Conservation (phyloP, 192 early-diverging fungal species). For the Dissophora ornata region DNA sequence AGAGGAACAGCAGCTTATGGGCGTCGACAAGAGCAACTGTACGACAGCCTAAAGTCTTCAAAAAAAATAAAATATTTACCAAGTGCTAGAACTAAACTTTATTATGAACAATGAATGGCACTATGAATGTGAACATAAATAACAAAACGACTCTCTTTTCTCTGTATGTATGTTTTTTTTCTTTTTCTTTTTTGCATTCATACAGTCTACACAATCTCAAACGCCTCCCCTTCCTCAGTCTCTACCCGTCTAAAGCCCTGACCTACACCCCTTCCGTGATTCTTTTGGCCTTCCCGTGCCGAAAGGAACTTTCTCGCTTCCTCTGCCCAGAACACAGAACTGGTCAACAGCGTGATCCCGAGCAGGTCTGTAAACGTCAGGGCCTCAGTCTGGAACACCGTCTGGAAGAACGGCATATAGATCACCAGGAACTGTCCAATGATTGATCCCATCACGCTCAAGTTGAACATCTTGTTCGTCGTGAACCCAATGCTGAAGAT, state of each 20-base stretch:
- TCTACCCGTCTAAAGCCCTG: conserved; percentile 48
- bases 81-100: no score
- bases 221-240: conserved; percentile 48
- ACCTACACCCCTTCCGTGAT: conserved; percentile 22
- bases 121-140: no score
- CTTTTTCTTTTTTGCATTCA: background rate
- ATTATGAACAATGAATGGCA: no score
- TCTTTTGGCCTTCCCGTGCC: conserved; percentile 9
- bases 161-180: background rate
- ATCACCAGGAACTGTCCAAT: conserved; percentile 90
- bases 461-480: conserved; percentile 91
- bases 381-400: conserved; percentile 93
- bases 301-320: conserved; percentile 78
- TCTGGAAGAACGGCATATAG: conserved; percentile 90
- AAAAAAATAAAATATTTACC: no score
- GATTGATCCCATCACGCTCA: conserved; percentile 82
- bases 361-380: conserved; percentile 79
- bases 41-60: no score
- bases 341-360: conserved; percentile 75
- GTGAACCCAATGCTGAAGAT: conserved; percentile 84
- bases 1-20: no score
- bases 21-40: no score
- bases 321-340: conserved; percentile 86
- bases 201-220: conserved; percentile 42
- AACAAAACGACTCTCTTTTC: no score